Evolutionary conservation across 768 basidiomycete genomes (phyloP).

Genomic region (Leccinum variicolor): DNA sequence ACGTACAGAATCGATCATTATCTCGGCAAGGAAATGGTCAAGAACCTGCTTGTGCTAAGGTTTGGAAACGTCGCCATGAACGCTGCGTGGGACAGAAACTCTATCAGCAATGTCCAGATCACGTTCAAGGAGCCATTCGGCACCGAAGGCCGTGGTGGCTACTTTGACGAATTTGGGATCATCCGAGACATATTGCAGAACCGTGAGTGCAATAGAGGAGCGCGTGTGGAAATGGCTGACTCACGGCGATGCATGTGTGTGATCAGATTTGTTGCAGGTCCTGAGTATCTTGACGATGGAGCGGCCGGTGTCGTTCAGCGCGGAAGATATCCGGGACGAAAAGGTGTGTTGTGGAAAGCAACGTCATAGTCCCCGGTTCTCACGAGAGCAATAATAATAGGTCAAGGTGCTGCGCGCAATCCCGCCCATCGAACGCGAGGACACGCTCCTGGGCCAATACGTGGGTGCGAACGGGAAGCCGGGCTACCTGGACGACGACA

Average conservation of each 20-base stretch:
- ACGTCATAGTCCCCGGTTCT: constrained; percentile 10
- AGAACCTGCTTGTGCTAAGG: constrained; percentile 92
- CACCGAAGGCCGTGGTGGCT: constrained; percentile 99
- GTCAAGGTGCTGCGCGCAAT: constrained; percentile 96
- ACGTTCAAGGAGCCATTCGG: constrained; percentile 99
- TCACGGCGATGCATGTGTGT: constrained; percentile 16
- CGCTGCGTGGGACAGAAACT: constrained; percentile 93
- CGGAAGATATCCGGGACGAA: constrained; percentile 98
- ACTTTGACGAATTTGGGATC: constrained; percentile 99
- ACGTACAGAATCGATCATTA: constrained; percentile 99
- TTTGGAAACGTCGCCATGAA: constrained; percentile 93
- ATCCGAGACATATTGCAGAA: constrained; percentile 98
- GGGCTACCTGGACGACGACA: constrained; percentile 98
- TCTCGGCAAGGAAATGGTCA: constrained; percentile 99
- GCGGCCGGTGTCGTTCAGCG: constrained; percentile 93
- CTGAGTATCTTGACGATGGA: constrained; percentile 97
- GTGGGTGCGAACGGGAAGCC: constrained; percentile 86
- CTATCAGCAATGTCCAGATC: constrained; percentile 95
- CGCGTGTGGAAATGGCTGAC: constrained; percentile 4
- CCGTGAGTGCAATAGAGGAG: constrained; percentile 57
- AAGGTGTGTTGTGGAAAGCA: constrained; percentile 55
- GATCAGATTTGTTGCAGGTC: constrained; percentile 87
- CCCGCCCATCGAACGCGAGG: constrained; percentile 69
- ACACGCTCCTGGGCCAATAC: constrained; percentile 94
- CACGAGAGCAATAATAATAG: constrained; percentile 36